Percentiles rank a stretch among this genome's conserved stretches.
phyloP scores from a whole-genome alignment of 1,284 basidiomycete genomes.

The Microbotryum silenes-acaulis region DNA sequence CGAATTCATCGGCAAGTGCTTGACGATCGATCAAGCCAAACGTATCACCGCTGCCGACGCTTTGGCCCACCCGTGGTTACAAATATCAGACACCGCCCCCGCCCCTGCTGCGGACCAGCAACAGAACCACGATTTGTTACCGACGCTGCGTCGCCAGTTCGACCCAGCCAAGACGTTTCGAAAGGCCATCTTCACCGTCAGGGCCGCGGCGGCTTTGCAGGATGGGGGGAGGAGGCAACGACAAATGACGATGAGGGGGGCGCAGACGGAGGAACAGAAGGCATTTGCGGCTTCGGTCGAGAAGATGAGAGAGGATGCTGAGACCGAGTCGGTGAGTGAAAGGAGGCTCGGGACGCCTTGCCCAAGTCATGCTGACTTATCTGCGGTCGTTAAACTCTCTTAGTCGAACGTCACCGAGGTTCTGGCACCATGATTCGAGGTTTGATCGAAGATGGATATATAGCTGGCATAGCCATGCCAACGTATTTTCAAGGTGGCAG shows the following conservation, averaged over 20 bases:
- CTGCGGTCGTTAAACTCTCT: too few relatives aligned
- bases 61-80: conserved; percentile 71
- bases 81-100: conserved; percentile 31
- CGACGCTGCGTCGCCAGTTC: conserved; percentile 78
- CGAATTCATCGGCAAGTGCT: conserved; percentile 68
- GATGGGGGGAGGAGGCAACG: conserved; percentile 13
- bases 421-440: too few relatives aligned
- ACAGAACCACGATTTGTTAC: conserved; percentile 61
- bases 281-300: conserved; percentile 9
- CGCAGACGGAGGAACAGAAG: conserved; percentile 2
- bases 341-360: too few relatives aligned
- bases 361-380: too few relatives aligned
- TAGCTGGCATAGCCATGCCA: too few relatives aligned
- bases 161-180: conserved; percentile 58
- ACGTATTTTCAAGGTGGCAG: too few relatives aligned
- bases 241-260: conserved; percentile 5
- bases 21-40: conserved; percentile 69
- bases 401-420: too few relatives aligned
- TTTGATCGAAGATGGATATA: too few relatives aligned
- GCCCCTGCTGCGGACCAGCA: conserved; percentile 30
- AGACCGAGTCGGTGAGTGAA: neutral
- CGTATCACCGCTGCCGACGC: conserved; percentile 63
- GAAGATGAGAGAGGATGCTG: conserved; percentile 11
- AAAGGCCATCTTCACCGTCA: conserved; percentile 25
- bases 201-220: conserved; percentile 20